Evolutionary conservation across 169 alveolate genomes (phyloP), one percentile per base, ranked within the genome.

Genomic region (Eimeria falciformis): DNA sequence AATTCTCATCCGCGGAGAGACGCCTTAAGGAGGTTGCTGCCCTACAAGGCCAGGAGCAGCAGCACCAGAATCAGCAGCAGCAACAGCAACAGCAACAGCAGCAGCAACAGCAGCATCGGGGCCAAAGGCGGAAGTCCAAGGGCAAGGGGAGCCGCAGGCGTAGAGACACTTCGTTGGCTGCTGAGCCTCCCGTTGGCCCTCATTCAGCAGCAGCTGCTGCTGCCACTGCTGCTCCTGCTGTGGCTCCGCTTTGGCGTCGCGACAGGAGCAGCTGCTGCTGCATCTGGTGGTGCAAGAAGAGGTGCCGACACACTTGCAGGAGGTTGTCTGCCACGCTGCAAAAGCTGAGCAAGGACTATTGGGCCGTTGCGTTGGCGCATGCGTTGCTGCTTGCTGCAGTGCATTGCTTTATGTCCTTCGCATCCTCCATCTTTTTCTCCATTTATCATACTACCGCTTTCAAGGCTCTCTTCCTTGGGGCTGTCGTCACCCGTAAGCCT

Each of bases 351-450:
- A 62, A n/a, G 25, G 73, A 62, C 37, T 62, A 18, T 62, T 62
- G 73, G 73, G 29, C 37, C 46, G 37, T 62, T 14, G 73, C 73
- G 12, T n/a, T 29, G 7, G 73, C n/a, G 73, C 73, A 62, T 62
- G 73, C 73, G n/a, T 29, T 62, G 25, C 73, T 62, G 73, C 73
- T 62, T n/a, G 73, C 73, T 62, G 73, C 73, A 6, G 37, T 62
- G 73, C 73, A 62, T 2, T 62, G 73, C 73, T 62, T 62, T n/a
- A 62, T 62, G 73, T n/a, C 73, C 73, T 62, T 62, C n/a, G 73
- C 73, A n/a, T 62, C 73, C n/a, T 62, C 73, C 11, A 62, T 62
- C 6, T 62, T 62, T 29, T 62, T 62, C n/a, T n/a, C 29, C 1
- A 29, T 62, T 14, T 62, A 62, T 2, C 73, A 62, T 7, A n/a